Conservation (phyloP, 2,329 filamentous ascomycete species). For the Fusarium duplospermum region DNA sequence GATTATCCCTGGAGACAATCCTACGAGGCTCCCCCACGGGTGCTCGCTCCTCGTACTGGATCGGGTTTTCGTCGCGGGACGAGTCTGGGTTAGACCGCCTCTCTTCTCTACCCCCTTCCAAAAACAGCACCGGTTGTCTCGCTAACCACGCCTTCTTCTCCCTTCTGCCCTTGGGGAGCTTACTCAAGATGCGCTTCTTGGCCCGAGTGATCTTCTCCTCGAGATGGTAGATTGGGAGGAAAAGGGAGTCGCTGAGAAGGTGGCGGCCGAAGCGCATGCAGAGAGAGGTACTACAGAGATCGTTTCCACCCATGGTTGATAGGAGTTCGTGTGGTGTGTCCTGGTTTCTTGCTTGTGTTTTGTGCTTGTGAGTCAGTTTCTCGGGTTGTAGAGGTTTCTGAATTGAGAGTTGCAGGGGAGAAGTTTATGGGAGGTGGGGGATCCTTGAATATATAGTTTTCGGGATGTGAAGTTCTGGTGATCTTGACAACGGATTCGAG, state of each 20-base stretch:
- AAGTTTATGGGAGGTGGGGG: too few species aligned
- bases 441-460: not conserved
- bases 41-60: not conserved
- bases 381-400: not conserved
- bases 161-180: not conserved
- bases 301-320: not conserved
- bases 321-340: not conserved
- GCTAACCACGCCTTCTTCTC: not conserved
- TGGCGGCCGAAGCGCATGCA: not conserved
- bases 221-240: not conserved
- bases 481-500: not conserved
- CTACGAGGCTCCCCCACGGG: not conserved
- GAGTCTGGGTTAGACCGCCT: not conserved
- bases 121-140: not conserved
- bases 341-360: not conserved
- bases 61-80: not conserved
- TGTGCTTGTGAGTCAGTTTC: not conserved
- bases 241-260: not conserved
- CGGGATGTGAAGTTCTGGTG: not conserved
- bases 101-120: not conserved
- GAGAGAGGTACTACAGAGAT: not conserved
- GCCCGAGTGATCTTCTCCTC: not conserved
- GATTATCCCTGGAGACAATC: not conserved
- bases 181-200: not conserved
- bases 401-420: not conserved